Conservation (phyloP, 2,329 filamentous ascomycete species). For the Lithohypha guttulata region DNA sequence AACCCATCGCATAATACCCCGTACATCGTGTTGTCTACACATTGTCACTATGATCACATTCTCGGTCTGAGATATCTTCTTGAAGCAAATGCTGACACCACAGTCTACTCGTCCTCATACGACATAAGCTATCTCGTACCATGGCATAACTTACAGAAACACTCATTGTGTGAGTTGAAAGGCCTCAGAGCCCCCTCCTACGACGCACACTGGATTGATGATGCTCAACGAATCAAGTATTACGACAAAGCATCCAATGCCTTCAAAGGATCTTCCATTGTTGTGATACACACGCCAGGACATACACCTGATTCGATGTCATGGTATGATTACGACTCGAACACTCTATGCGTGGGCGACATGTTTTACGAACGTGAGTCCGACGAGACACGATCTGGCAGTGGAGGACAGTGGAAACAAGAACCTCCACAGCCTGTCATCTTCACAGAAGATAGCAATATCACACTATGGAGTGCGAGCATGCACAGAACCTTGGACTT, state of each 20-base stretch:
- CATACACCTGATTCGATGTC: slow-evolving; percentile 21
- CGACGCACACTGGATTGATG: slow-evolving; percentile 15
- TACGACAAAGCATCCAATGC: background rate
- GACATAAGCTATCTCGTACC: slow-evolving; percentile 15
- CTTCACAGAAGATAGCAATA: slow-evolving; percentile 14
- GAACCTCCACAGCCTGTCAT: slow-evolving; percentile 19
- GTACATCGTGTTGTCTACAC: slow-evolving; percentile 17
- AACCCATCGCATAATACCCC: slow-evolving; percentile 15
- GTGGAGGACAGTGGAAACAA: slow-evolving; percentile 12
- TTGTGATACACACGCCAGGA: slow-evolving; percentile 17
- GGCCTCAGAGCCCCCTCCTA: slow-evolving; percentile 16
- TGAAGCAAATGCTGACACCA: slow-evolving; percentile 2
- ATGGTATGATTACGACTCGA: slow-evolving; percentile 17
- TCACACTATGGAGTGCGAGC: slow-evolving; percentile 10
- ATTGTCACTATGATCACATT: slow-evolving; percentile 28
- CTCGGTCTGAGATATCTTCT: slow-evolving; percentile 20
- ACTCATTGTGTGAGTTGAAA: slow-evolving; percentile 15
- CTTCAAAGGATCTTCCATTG: slow-evolving; percentile 7
- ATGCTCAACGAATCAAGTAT: slow-evolving; percentile 10
- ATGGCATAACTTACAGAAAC: slow-evolving; percentile 16
- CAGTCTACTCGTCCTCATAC: slow-evolving; percentile 16
- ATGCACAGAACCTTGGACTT: slow-evolving; percentile 8
- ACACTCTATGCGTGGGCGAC: slow-evolving; percentile 17
- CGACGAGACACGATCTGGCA: slow-evolving; percentile 10
- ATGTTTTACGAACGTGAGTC: slow-evolving; percentile 19